These are phyloP conservation scores for Flammula alnicola DNA, from an alignment of 1,284 basidiomycete species.

Conservation along the genomic window DNA sequence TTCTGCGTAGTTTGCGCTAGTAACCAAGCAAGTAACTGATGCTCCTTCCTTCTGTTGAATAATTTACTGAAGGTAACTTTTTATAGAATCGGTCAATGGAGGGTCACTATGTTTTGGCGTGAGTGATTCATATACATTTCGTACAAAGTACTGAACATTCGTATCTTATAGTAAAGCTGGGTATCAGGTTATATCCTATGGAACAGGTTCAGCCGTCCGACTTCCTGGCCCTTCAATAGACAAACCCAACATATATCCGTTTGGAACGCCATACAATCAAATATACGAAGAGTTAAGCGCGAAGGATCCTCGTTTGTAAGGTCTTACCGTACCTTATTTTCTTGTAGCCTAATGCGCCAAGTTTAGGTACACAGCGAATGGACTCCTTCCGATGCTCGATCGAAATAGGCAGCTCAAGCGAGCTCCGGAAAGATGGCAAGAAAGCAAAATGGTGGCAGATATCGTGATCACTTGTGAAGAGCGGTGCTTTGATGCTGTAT, in stretches of 20 bases:
- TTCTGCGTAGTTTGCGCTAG: constrained; percentile 99
- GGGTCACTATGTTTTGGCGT: constrained; percentile 91
- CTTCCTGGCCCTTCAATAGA: constrained; percentile 96
- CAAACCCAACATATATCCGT: constrained; percentile 96
- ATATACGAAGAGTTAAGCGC: constrained; percentile 93
- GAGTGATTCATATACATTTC: constrained; percentile 38
- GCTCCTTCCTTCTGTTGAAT: constrained; percentile 10
- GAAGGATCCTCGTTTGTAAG: constrained; percentile 88
- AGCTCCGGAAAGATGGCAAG: constrained; percentile 98
- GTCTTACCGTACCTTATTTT: constrained; percentile 21
- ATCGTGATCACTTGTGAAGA: constrained; percentile 99
- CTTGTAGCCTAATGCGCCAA: background rate
- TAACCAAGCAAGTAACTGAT: constrained; percentile 75
- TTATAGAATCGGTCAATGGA: constrained; percentile 98
- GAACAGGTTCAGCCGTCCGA: constrained; percentile 96
- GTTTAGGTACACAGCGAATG: constrained; percentile 90
- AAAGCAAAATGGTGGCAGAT: constrained; percentile 85
- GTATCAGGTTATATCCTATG: constrained; percentile 90
- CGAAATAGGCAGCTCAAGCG: constrained; percentile 91
- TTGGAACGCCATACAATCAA: constrained; percentile 97
- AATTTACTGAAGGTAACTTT: constrained; percentile 21
- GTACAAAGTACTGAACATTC: background rate
- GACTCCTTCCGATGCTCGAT: constrained; percentile 96
- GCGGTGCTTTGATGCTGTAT: constrained; percentile 97
- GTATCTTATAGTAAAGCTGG: constrained; percentile 73